Evolutionary conservation across 148 eudicot species (phyloP), one percentile per base, ranked within the genome.

Genomic region (Rheum nobile): DNA sequence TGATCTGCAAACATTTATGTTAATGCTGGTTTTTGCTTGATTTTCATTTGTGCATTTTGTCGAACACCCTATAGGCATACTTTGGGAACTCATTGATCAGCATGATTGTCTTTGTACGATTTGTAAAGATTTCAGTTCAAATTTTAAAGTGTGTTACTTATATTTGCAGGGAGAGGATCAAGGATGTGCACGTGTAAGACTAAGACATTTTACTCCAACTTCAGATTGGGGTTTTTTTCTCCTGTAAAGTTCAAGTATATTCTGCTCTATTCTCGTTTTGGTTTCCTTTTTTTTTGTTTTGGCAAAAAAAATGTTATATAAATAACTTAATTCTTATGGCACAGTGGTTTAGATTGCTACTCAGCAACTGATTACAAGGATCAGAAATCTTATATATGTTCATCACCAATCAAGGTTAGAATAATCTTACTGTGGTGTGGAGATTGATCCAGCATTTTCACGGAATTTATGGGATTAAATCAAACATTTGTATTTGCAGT

Each of bases 321-420:
- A 75, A 75, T n/a, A n/a, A n/a, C n/a, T n/a, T n/a, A n/a, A 9
- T 11, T 75, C 24, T 68, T 43, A 22, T 75, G 48, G 28, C 67
- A 74, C 84, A 94, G 98, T 77, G 86, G 83, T 41, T 91, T 96
- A 55, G 76, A n/a, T 74, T 94, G 98, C 78, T 75, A 84, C 70
- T 37, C 79, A 26, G 88, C 73, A 47, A 78, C 37, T 73, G 86
- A 88, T 59, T 55, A 41, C 0, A 79, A 85, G 71, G 85, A 85
- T 55, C 87, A 89, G 73, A 41, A 47, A 71, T 97, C 98, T 19
- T 83, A 88, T 57, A 82, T 91, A 79, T 94, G 97, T 79, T 78
- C 95, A 43, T 88, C 98, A 75, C 97, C 98, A 14, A 81, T 94
- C 57, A 93, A 94, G 96, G 98, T 91, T 22, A 74, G 80, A 54